These are phyloP conservation scores for Hsuehochloa calcarea DNA, from an alignment of 176 grass and related monocot genomes.

Conservation along the genomic window DNA sequence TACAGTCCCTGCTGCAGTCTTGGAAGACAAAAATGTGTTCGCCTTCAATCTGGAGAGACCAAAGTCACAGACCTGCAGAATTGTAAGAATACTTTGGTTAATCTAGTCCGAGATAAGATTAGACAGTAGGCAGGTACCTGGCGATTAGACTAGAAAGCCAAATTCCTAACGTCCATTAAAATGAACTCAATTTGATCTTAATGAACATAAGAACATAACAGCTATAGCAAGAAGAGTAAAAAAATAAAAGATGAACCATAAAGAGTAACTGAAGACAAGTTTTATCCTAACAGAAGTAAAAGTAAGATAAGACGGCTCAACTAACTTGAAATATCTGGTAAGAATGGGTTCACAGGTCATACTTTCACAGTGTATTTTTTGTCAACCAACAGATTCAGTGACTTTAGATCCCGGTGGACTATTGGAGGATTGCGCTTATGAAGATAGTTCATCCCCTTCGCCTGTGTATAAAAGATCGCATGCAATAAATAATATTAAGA, in stretches of 20 bases:
- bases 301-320: background rate
- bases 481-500: background rate
- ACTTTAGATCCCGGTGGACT: slow-evolving; percentile 86
- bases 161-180: background rate
- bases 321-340: background rate
- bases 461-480: slow-evolving; percentile 43
- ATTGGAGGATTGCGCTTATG: slow-evolving; percentile 87
- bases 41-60: slow-evolving; percentile 85
- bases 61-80: slow-evolving; percentile 74
- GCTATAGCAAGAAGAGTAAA: slow-evolving; percentile 1
- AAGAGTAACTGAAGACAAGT: background rate
- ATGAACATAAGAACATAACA: background rate
- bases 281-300: slow-evolving; percentile 12
- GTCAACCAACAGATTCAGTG: slow-evolving; percentile 79
- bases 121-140: background rate
- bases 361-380: slow-evolving; percentile 91
- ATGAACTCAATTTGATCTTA: background rate
- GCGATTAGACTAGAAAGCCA: background rate
- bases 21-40: slow-evolving; percentile 84
- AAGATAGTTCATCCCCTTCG: slow-evolving; percentile 93
- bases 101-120: background rate
- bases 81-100: background rate
- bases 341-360: slow-evolving; percentile 16
- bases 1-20: slow-evolving; percentile 84
- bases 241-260: background rate